A percentile compares a stretch with the other conserved stretches of the same genome.
Conservation (phyloP, 495 filamentous ascomycete genomes). For the Talaromyces ruber region DNA sequence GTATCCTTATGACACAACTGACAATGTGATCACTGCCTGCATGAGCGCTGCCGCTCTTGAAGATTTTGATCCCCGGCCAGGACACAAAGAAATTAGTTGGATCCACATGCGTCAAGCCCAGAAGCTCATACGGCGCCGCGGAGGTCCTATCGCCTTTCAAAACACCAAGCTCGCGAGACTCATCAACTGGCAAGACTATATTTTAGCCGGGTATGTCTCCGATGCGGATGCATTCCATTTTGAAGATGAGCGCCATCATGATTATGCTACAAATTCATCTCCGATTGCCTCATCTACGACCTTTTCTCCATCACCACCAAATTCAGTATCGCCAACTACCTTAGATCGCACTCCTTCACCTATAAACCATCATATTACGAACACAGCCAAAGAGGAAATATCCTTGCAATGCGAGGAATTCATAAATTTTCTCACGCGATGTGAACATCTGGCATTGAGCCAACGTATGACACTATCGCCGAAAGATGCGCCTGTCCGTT, state of each 20-base stretch:
- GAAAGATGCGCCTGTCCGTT: slow-evolving; percentile 12
- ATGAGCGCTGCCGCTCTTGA: slow-evolving; percentile 32
- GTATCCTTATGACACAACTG: slow-evolving; percentile 22
- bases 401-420: slow-evolving; percentile 28
- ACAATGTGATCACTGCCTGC: slow-evolving; percentile 28
- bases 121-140: slow-evolving; percentile 29
- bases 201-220: slow-evolving; percentile 29
- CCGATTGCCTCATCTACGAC: background rate
- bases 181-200: slow-evolving; percentile 38
- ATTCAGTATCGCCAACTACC: slow-evolving; percentile 14
- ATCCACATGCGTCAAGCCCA: slow-evolving; percentile 30
- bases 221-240: slow-evolving; percentile 26
- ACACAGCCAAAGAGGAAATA: slow-evolving; percentile 20
- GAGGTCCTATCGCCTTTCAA: slow-evolving; percentile 26
- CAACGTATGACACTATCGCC: slow-evolving; percentile 13
- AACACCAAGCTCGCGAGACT: slow-evolving; percentile 31
- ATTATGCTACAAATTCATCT: background rate
- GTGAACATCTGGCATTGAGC: slow-evolving; percentile 24
- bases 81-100: slow-evolving; percentile 29
- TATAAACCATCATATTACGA: background rate
- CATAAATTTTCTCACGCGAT: slow-evolving; percentile 27
- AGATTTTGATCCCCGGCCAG: slow-evolving; percentile 31
- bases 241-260: slow-evolving; percentile 9
- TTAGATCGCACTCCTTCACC: slow-evolving; percentile 4
- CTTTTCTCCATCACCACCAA: slow-evolving; percentile 16